Evolutionary conservation across 805 yeast genomes (phyloP), one percentile per base, ranked within the genome.

Genomic region (Scheffersomyces stipitis): DNA sequence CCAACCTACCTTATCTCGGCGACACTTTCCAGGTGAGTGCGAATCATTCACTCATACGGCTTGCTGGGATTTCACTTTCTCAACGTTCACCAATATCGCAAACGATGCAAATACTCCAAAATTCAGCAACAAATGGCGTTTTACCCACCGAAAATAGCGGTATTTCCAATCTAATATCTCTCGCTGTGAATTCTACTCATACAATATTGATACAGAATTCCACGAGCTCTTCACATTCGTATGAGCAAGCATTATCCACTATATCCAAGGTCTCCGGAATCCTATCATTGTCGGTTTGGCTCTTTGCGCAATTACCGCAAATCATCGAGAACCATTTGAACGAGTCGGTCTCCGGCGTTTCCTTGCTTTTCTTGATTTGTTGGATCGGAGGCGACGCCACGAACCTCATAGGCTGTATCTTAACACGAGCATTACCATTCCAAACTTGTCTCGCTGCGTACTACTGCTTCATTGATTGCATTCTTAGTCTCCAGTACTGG

Each of bases 341-440:
- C 42, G 57, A 54, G 33, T 55, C 63, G 1, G 71, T 66, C 1
- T 48, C 51, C 4, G 73, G 71, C 1, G 62, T 66, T 1, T 60
- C 66, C 24, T 31, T 54, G 1, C 37, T 53, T 15, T 66, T 66
- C 34, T 42, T 66, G 24, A 39, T 46, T 7, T 56, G 59, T 42
- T 63, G 71, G 70, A 58, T 64, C 26, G 46, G 57, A 4, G 71
- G 73, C 13, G 73, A 51, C 30, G 58, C 70, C 15, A 71, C 80
- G 6, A 73, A 78, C 30, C 58, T 82, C 18, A 31, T 74, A 0
- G 97, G 96, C 0, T 87, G 96, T 42, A 41, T 86, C 0, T 55
- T 88, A 31, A 88, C 96, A 0, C 56, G 76, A 5, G 96, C 90
- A 42, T 66, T 88, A 31, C 79, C 83, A n/a, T 90, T 89, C 60